Percentiles rank a stretch among this genome's conserved stretches.
These are phyloP conservation scores for Rhinocladiella mackenziei DNA, from an alignment of 2,329 filamentous ascomycete species.

Conservation along the genomic window DNA sequence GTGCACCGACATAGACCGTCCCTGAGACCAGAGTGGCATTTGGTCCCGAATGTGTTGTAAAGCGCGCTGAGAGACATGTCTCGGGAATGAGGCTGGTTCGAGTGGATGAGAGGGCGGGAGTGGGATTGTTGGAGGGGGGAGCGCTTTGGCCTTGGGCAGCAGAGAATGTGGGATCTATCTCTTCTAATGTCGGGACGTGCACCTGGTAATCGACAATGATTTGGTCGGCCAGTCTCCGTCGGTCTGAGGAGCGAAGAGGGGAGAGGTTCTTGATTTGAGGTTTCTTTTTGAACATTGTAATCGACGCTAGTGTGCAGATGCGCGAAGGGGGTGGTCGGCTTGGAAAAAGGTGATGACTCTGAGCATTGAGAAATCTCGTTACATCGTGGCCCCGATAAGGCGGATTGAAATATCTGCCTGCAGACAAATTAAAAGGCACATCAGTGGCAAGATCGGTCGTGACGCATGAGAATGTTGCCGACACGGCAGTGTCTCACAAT, in stretches of 20 bases:
- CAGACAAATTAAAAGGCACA: no score
- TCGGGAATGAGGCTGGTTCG: slow-evolving; percentile 61
- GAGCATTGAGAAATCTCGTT: no score
- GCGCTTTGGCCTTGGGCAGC: slow-evolving; percentile 39
- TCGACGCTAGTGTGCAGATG: no score
- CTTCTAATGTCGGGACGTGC: slow-evolving; percentile 39
- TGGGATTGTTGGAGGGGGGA: slow-evolving; percentile 37
- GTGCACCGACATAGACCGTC: slow-evolving; percentile 60
- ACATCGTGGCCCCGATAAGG: no score
- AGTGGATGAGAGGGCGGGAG: slow-evolving; percentile 48
- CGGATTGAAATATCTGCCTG: no score
- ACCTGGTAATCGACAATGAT: slow-evolving; percentile 62
- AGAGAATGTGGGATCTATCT: slow-evolving; percentile 35
- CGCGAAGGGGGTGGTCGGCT: no score
- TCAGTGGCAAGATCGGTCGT: no score
- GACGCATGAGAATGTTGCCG: no score
- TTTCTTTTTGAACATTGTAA: slow-evolving; percentile 61
- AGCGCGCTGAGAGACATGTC: slow-evolving; percentile 58
- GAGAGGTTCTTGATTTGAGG: slow-evolving; percentile 63
- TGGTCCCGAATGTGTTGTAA: slow-evolving; percentile 62
- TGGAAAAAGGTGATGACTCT: no score
- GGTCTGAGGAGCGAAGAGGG: slow-evolving; percentile 63
- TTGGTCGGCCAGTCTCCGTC: slow-evolving; percentile 62
- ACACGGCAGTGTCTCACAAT: no score
- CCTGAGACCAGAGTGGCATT: slow-evolving; percentile 59